Evolutionary conservation across 768 basidiomycete genomes (phyloP).

Genomic region (Suillus ampliporus): DNA sequence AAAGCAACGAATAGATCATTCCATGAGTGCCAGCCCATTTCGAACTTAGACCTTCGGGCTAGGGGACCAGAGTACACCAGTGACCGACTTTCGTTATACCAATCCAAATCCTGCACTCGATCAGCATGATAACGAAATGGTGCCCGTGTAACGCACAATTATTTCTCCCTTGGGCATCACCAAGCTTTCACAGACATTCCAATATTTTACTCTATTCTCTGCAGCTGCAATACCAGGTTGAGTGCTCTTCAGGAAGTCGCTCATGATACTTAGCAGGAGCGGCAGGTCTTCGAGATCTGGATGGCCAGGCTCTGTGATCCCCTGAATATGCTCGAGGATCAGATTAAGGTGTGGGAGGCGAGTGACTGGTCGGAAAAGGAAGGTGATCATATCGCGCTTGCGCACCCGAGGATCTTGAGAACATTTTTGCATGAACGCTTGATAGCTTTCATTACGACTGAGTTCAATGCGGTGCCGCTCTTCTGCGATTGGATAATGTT

Average conservation of each 20-base stretch:
- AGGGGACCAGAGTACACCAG: conserved; percentile 71
- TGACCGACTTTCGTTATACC: conserved; percentile 76
- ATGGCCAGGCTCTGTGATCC: conserved; percentile 69
- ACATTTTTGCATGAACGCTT: conserved; percentile 65
- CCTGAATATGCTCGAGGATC: conserved; percentile 70
- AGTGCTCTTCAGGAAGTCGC: conserved; percentile 78
- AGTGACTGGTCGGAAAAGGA: conserved; percentile 86
- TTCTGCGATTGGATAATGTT: conserved; percentile 87
- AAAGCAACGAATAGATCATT: conserved; percentile 66
- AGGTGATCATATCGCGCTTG: conserved; percentile 79
- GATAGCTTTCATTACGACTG: conserved; percentile 68
- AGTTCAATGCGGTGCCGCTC: conserved; percentile 80
- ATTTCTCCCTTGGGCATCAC: conserved; percentile 80
- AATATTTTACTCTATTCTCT: conserved; percentile 87
- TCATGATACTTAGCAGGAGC: conserved; percentile 68
- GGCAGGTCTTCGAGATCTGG: conserved; percentile 81
- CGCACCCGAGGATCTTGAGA: conserved; percentile 67
- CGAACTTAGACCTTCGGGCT: conserved; percentile 61
- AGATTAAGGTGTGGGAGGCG: conserved; percentile 81
- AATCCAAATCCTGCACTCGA: conserved; percentile 69
- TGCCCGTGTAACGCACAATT: conserved; percentile 56
- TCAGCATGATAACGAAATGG: conserved; percentile 11
- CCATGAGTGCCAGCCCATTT: conserved; percentile 75
- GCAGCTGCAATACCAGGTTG: conserved; percentile 91
- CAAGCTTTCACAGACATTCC: conserved; percentile 78